Conservation (phyloP, 495 filamentous ascomycete genomes). For the Aspergillus cavernicola region DNA sequence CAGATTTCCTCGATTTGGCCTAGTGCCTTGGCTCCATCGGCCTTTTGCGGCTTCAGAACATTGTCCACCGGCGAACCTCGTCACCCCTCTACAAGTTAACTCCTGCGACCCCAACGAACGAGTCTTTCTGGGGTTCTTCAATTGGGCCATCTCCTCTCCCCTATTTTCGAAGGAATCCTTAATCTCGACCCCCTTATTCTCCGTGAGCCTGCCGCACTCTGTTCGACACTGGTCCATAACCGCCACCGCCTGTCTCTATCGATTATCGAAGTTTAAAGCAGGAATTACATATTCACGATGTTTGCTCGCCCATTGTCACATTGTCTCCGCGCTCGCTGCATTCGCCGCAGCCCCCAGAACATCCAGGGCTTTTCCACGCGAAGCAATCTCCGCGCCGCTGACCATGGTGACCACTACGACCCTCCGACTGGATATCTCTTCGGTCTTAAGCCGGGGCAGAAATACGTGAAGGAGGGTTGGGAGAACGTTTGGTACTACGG, state of each 20-base stretch:
- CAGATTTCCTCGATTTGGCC: conserved; percentile 18
- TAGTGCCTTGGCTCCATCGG: conserved; percentile 33
- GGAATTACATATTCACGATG: conserved; percentile 34
- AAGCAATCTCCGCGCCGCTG: conserved; percentile 40
- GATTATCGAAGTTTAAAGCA: conserved; percentile 4
- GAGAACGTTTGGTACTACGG: conserved; percentile 85
- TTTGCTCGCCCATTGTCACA: conserved; percentile 39
- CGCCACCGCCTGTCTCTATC: conserved; percentile 21
- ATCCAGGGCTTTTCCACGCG: conserved; percentile 42
- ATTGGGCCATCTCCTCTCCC: conserved; percentile 18
- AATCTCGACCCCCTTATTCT: conserved; percentile 4
- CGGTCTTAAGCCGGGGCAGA: conserved; percentile 87
- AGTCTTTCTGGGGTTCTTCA: conserved; percentile 21
- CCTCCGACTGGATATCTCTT: conserved; percentile 88
- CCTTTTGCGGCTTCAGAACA: conserved; percentile 47
- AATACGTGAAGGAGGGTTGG: conserved; percentile 94
- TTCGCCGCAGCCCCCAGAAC: conserved; percentile 36
- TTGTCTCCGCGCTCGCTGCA: conserved; percentile 40
- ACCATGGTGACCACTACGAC: conserved; percentile 80
- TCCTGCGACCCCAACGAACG: conserved; percentile 22
- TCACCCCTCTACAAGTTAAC: conserved; percentile 34
- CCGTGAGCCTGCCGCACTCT: conserved; percentile 3
- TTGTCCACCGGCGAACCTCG: conserved; percentile 33
- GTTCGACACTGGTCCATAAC: conserved; percentile 18
- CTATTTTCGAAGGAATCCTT: conserved; percentile 13